These are phyloP conservation scores for Naganishia sp. DNA, from an alignment of 1,284 basidiomycete genomes.

Conservation along the genomic window DNA sequence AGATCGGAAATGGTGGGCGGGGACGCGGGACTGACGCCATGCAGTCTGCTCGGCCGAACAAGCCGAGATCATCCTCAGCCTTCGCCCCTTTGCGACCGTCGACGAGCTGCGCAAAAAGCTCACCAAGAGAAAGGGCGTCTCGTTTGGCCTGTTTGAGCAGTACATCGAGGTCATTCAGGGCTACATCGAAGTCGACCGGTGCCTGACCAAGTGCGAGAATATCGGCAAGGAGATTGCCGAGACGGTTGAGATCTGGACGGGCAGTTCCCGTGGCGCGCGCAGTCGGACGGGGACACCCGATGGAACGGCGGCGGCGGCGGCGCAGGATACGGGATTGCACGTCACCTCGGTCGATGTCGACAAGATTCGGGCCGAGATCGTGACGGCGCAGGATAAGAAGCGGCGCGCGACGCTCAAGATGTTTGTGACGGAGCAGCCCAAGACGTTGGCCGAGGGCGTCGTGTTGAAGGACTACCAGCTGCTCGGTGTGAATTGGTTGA, in stretches of 20 bases:
- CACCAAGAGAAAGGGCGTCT: conserved; percentile 87
- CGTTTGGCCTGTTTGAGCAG: conserved; percentile 85
- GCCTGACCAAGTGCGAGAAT: conserved; percentile 82
- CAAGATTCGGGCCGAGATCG: conserved; percentile 42
- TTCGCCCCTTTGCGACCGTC: conserved; percentile 78
- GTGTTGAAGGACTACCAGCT: conserved; percentile 94
- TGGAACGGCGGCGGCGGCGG: conserved; percentile 15
- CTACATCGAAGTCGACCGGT: conserved; percentile 85
- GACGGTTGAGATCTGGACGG: conserved; percentile 78
- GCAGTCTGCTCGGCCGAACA: conserved; percentile 80
- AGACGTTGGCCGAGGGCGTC: conserved; percentile 67
- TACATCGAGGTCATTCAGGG: conserved; percentile 85
- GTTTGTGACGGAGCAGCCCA: conserved; percentile 73
- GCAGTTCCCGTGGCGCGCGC: conserved; percentile 35
- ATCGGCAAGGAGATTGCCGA: conserved; percentile 66
- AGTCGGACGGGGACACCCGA: conserved; percentile 49
- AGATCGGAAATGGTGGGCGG: too few relatives aligned
- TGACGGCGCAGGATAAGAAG: conserved; percentile 40
- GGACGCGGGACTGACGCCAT: background rate
- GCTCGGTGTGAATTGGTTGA: conserved; percentile 96
- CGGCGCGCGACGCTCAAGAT: conserved; percentile 50
- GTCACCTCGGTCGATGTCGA: conserved; percentile 51
- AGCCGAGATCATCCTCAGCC: conserved; percentile 73
- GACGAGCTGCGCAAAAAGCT: conserved; percentile 78
- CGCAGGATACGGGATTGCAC: conserved; percentile 44